phyloP scores from a whole-genome alignment of 495 filamentous ascomycete species.

The Apodospora peruviana region DNA sequence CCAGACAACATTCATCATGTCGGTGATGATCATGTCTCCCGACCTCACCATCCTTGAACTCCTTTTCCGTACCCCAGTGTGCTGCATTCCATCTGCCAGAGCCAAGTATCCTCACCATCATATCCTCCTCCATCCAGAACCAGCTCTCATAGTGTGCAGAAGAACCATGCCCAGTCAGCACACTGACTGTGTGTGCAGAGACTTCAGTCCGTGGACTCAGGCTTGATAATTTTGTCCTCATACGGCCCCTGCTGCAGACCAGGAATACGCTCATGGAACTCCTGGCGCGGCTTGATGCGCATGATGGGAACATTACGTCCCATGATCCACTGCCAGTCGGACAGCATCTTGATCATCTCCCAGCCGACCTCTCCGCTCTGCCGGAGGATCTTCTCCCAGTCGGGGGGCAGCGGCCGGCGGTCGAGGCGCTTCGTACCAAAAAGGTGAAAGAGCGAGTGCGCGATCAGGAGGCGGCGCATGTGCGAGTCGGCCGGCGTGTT shows the following conservation, averaged over 20 bases:
- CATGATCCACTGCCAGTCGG: slow-evolving; percentile 25
- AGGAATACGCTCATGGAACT: slow-evolving; percentile 18
- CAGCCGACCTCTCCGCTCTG: slow-evolving; percentile 3
- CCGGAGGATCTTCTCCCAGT: slow-evolving; percentile 13
- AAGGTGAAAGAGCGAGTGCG: slow-evolving; percentile 17
- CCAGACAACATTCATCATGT: too few species aligned
- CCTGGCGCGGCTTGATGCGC: slow-evolving; percentile 15
- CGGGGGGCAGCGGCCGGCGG: slow-evolving; percentile 3
- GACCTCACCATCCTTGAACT: too few species aligned
- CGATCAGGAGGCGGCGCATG: slow-evolving; percentile 19
- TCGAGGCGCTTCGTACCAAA: slow-evolving; percentile 10
- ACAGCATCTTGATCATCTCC: slow-evolving; percentile 19
- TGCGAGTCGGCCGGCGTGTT: slow-evolving; percentile 13
- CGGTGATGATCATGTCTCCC: too few species aligned
- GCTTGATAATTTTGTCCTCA: not conserved
- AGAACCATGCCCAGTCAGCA: too few species aligned
- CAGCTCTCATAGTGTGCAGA: too few species aligned
- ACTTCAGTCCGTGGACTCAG: slow-evolving; percentile 5
- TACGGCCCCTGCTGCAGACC: not conserved
- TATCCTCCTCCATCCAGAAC: too few species aligned
- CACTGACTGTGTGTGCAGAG: too few species aligned
- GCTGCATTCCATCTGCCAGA: too few species aligned
- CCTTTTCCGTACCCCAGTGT: too few species aligned
- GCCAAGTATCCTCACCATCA: too few species aligned
- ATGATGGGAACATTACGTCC: slow-evolving; percentile 19